Percentiles rank a stretch among this genome's conserved stretches.
Evolutionary conservation across 169 alveolate genomes (phyloP).

Genomic region (Plasmodium cynomolgi): DNA sequence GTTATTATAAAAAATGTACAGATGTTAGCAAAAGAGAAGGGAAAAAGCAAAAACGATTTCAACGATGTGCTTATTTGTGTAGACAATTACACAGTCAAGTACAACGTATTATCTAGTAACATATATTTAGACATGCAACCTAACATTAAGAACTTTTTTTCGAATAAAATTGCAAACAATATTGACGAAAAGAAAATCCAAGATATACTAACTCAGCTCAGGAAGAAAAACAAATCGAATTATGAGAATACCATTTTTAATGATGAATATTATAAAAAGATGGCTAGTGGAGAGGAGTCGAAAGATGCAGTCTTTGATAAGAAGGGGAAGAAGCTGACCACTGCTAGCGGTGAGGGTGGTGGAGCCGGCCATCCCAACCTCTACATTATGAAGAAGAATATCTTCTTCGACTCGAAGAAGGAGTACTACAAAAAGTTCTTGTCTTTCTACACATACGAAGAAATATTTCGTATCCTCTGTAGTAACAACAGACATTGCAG

Average conservation of each 20-base stretch:
- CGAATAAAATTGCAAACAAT: neutral
- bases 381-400: slow-evolving; percentile 40
- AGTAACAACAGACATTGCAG: neutral
- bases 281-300: neutral
- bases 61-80: slow-evolving; percentile 28
- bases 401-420: slow-evolving; percentile 53
- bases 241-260: slow-evolving; percentile 40
- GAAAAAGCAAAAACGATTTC: neutral
- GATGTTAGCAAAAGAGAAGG: neutral
- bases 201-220: neutral
- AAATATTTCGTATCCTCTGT: slow-evolving; percentile 39
- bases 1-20: slow-evolving; percentile 44
- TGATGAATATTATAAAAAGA: slow-evolving; percentile 14
- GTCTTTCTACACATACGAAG: slow-evolving; percentile 52
- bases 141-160: slow-evolving; percentile 13
- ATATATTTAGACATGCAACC: slow-evolving; percentile 45
- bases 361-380: neutral
- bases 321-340: neutral
- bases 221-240: slow-evolving; percentile 3
- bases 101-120: slow-evolving; percentile 51
- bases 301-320: neutral
- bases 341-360: neutral
- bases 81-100: slow-evolving; percentile 52
- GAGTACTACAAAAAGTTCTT: slow-evolving; percentile 49
- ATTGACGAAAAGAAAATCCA: slow-evolving; percentile 10